Base-by-base conservation (phyloP, 495 filamentous ascomycete genomes). In the Lindgomyces ingoldianus region DNA sequence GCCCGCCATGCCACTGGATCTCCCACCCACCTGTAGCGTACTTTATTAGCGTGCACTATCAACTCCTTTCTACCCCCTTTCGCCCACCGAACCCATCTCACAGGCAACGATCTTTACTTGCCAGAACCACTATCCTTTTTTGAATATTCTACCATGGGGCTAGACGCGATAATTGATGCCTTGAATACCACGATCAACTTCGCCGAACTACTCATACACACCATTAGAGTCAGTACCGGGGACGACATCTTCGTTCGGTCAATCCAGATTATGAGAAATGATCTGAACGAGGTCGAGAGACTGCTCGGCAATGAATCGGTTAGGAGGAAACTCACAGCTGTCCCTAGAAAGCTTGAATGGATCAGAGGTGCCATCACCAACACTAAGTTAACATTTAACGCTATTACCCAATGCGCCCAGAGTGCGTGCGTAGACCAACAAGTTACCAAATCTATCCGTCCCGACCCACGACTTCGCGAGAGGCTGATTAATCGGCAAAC, bases 191-290 rank as follows among this genome's bases (percentile, higher is more conserved):
- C 22, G 11, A 60, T 55, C 53, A 64, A 49, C 36, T 63, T 60
- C 55, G 46, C 60, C 22, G 58, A 68, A 26, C 53, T 49, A n/a
- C 47, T 36, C 2, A 27, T 60, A n/a, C 60, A 54, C 6, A 27
- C 64, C 18, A 22, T 36, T 42, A 53, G 60, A 41, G 65, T 68
- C 10, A 60, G 49, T 0, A 30, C 36, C n/a, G 65, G 64, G 51
- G 64, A 68, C 26, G 60, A 49, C 10, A 53, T 64, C 24, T 68
- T 64, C 39, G 49, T 64, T 18, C 65, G 65, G 4, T 47, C 30
- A 10, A 60, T 64, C 18, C 48, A 60, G 33, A 30, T 53, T 18
- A 48, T 68, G 2, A 52, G 65, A 1, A 44, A 19, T 24, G 65
- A 68, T 27, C 52, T 68, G 11, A 30, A 4, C 10, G 65, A 68